Conservation (phyloP, 257 asterid genomes). For the Solanum commersonii region DNA sequence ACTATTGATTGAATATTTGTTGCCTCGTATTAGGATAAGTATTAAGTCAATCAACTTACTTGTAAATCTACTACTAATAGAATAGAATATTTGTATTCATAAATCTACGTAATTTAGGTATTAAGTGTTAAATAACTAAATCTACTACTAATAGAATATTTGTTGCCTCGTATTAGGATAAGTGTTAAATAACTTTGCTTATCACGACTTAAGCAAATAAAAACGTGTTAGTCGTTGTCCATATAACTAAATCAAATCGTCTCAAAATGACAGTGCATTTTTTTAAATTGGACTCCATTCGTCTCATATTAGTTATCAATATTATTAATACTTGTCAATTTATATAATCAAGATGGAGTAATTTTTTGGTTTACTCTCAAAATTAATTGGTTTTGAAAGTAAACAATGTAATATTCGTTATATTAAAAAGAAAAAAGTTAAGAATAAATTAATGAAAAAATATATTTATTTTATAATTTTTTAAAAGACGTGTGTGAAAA, state of each 20-base stretch:
- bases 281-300: too few species aligned
- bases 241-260: too few species aligned
- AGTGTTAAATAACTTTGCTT: background rate
- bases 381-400: background rate
- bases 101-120: too few species aligned
- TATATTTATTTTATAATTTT: too few species aligned
- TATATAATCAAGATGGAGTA: background rate
- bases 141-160: background rate
- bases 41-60: background rate
- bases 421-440: background rate
- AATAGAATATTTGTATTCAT: too few species aligned
- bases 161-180: background rate
- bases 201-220: background rate
- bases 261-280: too few species aligned
- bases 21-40: background rate
- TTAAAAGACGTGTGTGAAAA: background rate
- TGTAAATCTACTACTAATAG: background rate
- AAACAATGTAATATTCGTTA: background rate
- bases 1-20: background rate
- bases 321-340: too few species aligned
- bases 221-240: background rate
- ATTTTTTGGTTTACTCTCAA: background rate
- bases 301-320: too few species aligned
- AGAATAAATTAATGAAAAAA: background rate
- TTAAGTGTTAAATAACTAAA: too few species aligned